Conservation (phyloP, 768 basidiomycete species). For the Tephrocybe rancida region DNA sequence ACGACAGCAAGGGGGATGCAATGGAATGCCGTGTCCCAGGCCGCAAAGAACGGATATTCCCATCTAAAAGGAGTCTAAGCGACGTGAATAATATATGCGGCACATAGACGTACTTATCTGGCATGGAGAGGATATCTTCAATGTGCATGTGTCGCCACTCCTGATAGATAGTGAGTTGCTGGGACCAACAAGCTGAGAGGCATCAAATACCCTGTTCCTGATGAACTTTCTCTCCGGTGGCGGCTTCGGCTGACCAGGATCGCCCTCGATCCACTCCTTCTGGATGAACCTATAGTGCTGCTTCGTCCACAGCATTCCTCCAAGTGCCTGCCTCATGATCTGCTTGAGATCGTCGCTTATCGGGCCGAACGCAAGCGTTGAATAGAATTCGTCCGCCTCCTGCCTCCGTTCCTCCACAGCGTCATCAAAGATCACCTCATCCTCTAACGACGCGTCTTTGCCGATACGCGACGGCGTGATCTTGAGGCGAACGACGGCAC, state of each 20-base stretch:
- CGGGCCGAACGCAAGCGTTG: conserved; percentile 74
- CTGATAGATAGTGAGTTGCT: conserved; percentile 33
- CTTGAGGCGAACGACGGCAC: conserved; percentile 93
- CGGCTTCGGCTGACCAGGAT: conserved; percentile 93
- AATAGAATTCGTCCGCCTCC: conserved; percentile 97
- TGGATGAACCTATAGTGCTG: conserved; percentile 97
- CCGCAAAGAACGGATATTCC: conserved; percentile 99
- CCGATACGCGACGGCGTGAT: conserved; percentile 77
- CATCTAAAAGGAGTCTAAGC: conserved; percentile 49
- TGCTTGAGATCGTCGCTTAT: conserved; percentile 93
- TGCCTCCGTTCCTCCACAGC: conserved; percentile 86
- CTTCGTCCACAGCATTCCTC: conserved; percentile 99
- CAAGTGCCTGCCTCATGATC: conserved; percentile 94
- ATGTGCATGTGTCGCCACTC: conserved; percentile 97
- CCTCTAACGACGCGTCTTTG: conserved; percentile 80
- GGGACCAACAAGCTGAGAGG: conserved; percentile 1
- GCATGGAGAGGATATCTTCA: conserved; percentile 97
- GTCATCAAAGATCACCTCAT: conserved; percentile 89
- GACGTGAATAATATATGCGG: not conserved
- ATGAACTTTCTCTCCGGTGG: conserved; percentile 86
- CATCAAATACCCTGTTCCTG: conserved; percentile 67
- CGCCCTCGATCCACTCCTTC: conserved; percentile 95
- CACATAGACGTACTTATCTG: conserved; percentile 80
- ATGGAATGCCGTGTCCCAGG: conserved; percentile 99
- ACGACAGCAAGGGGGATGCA: conserved; percentile 97